phyloP scores from a whole-genome alignment of 148 eudicot genomes.

The Amaranthus palmeri region DNA sequence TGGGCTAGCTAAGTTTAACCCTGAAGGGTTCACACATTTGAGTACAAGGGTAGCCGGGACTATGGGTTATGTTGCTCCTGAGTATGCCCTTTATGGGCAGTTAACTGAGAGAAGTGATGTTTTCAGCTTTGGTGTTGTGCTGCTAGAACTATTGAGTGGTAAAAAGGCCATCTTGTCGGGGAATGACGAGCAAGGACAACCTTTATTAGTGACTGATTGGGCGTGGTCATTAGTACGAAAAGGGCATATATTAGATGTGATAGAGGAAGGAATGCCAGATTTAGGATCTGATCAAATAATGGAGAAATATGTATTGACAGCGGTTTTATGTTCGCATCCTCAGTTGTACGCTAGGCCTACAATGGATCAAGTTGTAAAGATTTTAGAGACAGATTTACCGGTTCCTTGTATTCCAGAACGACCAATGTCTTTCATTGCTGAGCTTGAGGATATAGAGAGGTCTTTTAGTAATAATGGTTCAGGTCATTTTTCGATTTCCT shows the following conservation, averaged over 20 bases:
- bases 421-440: conserved; percentile 59
- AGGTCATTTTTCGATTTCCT: conserved; percentile 47
- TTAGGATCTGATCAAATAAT: conserved; percentile 52
- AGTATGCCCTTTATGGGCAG: conserved; percentile 84
- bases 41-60: conserved; percentile 92
- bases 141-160: conserved; percentile 83
- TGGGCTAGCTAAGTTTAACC: conserved; percentile 79
- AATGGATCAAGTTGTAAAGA: conserved; percentile 88
- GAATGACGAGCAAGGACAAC: conserved; percentile 61
- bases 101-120: conserved; percentile 86
- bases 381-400: conserved; percentile 60
- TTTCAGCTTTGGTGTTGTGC: conserved; percentile 77
- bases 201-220: conserved; percentile 69
- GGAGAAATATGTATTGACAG: conserved; percentile 78
- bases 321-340: conserved; percentile 85
- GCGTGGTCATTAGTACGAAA: conserved; percentile 75
- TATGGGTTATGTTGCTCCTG: conserved; percentile 93
- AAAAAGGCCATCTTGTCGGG: conserved; percentile 58
- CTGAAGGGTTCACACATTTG: conserved; percentile 77
- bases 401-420: conserved; percentile 74
- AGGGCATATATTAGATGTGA: conserved; percentile 61
- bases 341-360: conserved; percentile 87
- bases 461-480: conserved; percentile 67
- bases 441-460: conserved; percentile 62
- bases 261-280: conserved; percentile 57